These are phyloP conservation scores for Takashimella koratensis DNA, from an alignment of 1,284 basidiomycete species.

Conservation along the genomic window DNA sequence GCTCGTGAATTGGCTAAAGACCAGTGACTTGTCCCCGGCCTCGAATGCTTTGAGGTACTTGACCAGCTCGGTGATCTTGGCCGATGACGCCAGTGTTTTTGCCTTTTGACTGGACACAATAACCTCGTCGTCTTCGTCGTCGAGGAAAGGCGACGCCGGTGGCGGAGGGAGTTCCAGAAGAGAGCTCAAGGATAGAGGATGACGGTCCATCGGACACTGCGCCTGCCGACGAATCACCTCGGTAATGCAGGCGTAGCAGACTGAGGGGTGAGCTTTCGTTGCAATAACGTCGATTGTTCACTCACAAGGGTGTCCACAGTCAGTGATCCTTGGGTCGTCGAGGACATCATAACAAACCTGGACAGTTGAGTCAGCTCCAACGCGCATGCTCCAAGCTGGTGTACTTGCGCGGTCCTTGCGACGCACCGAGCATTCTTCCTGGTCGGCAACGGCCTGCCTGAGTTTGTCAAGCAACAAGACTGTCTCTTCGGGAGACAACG, in stretches of 20 bases:
- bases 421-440: constrained; percentile 64
- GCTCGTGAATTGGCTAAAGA: constrained; percentile 80
- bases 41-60: constrained; percentile 68
- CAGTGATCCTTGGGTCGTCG: constrained; percentile 69
- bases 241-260: constrained; percentile 59
- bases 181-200: constrained; percentile 58
- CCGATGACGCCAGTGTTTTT: constrained; percentile 55
- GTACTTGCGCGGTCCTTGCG: background rate
- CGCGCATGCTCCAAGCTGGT: background rate
- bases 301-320: constrained; percentile 65
- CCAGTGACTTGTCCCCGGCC: constrained; percentile 67
- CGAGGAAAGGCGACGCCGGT: constrained; percentile 51
- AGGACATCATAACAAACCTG: constrained; percentile 67
- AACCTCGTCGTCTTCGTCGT: constrained; percentile 15
- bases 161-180: constrained; percentile 65
- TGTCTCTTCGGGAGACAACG: constrained; percentile 33
- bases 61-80: constrained; percentile 76
- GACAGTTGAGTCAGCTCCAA: constrained; percentile 29
- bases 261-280: constrained; percentile 16
- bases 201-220: constrained; percentile 82
- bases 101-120: constrained; percentile 4
- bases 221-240: constrained; percentile 63
- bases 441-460: constrained; percentile 68
- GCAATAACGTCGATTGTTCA: background rate
- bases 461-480: constrained; percentile 61